These are phyloP conservation scores for Coniochaeta ligniaria DNA, from an alignment of 2,329 filamentous ascomycete species.

Conservation along the genomic window DNA sequence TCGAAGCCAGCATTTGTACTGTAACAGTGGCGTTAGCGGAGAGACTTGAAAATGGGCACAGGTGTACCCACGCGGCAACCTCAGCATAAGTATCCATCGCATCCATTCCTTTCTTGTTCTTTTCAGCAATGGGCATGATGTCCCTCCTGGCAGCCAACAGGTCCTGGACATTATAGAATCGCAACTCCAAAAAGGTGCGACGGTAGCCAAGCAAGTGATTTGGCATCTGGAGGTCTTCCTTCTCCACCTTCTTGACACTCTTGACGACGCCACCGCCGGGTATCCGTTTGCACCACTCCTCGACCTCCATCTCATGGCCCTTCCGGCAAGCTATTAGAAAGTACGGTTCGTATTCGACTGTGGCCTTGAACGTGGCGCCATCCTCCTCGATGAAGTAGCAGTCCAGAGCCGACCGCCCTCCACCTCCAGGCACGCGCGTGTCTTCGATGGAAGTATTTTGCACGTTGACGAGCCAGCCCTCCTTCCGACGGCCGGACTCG, in stretches of 20 bases:
- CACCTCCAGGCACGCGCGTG: constrained; percentile 73
- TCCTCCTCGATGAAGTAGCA: constrained; percentile 96
- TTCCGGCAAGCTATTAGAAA: constrained; percentile 87
- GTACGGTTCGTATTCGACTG: constrained; percentile 93
- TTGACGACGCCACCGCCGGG: constrained; percentile 76
- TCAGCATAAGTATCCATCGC: constrained; percentile 98
- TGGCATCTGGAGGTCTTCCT: constrained; percentile 90
- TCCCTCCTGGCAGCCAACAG: constrained; percentile 77
- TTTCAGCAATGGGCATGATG: constrained; percentile 86
- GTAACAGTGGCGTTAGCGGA: constrained; percentile 5
- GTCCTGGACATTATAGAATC: constrained; percentile 82
- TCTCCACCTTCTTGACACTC: constrained; percentile 68
- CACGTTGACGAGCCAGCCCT: constrained; percentile 92
- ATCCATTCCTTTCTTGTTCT: constrained; percentile 92
- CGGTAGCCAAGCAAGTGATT: constrained; percentile 92
- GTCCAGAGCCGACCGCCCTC: constrained; percentile 84
- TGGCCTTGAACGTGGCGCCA: constrained; percentile 87
- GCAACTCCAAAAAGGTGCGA: constrained; percentile 78
- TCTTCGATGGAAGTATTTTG: constrained; percentile 86
- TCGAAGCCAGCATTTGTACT: constrained; percentile 80
- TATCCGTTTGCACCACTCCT: constrained; percentile 85
- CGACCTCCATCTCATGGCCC: constrained; percentile 84
- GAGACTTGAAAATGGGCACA: background rate
- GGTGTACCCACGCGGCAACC: constrained; percentile 66
- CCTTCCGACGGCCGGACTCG: constrained; percentile 74